A percentile compares a stretch with the other conserved stretches of the same genome.
Conservation (phyloP, 371 early-diverging fungal species). For the Capniomyces stellatus region DNA sequence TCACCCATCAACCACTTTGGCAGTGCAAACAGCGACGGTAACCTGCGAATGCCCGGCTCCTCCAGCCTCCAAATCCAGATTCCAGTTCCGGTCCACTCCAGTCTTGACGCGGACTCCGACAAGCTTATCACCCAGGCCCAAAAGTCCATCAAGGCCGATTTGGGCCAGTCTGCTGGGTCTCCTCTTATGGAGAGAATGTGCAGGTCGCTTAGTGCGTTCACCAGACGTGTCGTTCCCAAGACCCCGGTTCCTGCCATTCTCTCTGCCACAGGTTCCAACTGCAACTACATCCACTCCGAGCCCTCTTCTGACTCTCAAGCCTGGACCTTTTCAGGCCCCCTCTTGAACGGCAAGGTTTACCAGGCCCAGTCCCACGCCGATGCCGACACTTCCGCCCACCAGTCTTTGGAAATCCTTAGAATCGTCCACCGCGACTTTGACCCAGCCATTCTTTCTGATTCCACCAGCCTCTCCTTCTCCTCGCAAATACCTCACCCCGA, state of each 20-base stretch:
- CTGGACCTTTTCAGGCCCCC: too few species aligned
- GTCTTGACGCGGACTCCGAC: too few species aligned
- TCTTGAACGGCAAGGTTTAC: too few species aligned
- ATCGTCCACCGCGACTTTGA: too few species aligned
- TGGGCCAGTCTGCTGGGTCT: not conserved
- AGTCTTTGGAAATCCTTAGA: too few species aligned
- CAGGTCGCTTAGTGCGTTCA: constrained; percentile 13
- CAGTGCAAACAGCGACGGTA: constrained; percentile 6
- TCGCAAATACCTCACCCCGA: too few species aligned
- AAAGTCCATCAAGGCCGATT: not conserved
- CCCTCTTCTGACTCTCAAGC: too few species aligned
- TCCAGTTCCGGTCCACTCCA: too few species aligned
- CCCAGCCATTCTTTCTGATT: too few species aligned
- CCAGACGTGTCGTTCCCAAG: constrained; percentile 9
- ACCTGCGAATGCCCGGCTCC: not conserved
- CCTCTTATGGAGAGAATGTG: constrained; percentile 20
- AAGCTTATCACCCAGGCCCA: not conserved
- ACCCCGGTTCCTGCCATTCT: not conserved
- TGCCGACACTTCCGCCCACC: too few species aligned
- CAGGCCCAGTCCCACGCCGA: too few species aligned
- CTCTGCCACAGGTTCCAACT: not conserved
- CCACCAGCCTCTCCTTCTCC: too few species aligned
- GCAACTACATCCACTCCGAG: not conserved
- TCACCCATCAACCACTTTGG: constrained; percentile 6
- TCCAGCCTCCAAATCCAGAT: constrained; percentile 8